phyloP scores from a whole-genome alignment of 768 basidiomycete species.

The Boletus eberwhitei region DNA sequence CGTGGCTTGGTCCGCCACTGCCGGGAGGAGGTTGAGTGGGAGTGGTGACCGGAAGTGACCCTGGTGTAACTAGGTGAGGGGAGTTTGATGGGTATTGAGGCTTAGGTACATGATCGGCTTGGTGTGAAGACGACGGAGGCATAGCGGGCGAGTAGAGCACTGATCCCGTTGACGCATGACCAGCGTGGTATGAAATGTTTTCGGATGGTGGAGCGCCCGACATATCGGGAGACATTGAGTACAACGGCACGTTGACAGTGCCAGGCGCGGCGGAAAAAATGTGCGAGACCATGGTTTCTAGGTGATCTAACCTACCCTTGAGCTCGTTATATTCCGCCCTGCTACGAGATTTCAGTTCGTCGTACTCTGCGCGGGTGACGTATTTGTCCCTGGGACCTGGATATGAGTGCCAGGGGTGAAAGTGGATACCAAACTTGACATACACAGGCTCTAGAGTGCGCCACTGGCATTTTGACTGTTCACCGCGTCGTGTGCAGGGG shows the following conservation, averaged over 20 bases:
- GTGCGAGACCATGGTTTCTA: slow-evolving; percentile 53
- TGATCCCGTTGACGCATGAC: slow-evolving; percentile 26
- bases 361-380: slow-evolving; percentile 72
- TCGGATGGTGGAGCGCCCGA: slow-evolving; percentile 27
- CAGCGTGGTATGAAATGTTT: slow-evolving; percentile 25
- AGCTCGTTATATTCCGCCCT: slow-evolving; percentile 48
- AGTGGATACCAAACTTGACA: slow-evolving; percentile 28
- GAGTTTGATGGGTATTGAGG: slow-evolving; percentile 28
- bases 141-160: slow-evolving; percentile 23
- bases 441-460: slow-evolving; percentile 78
- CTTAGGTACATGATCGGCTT: slow-evolving; percentile 21
- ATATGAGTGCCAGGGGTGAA: slow-evolving; percentile 9
- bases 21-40: slow-evolving; percentile 16
- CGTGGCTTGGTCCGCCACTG: slow-evolving; percentile 20
- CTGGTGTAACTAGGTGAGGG: slow-evolving; percentile 26
- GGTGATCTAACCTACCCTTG: slow-evolving; percentile 57
- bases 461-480: slow-evolving; percentile 81
- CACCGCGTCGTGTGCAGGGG: slow-evolving; percentile 75
- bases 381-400: slow-evolving; percentile 63
- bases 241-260: slow-evolving; percentile 29
- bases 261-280: slow-evolving; percentile 29
- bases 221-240: slow-evolving; percentile 30
- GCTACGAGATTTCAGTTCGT: slow-evolving; percentile 61
- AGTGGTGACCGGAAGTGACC: slow-evolving; percentile 19
- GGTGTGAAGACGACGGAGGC: slow-evolving; percentile 24